Conservation (phyloP, 1,284 basidiomycete genomes). For the Porogramme epimiltina region DNA sequence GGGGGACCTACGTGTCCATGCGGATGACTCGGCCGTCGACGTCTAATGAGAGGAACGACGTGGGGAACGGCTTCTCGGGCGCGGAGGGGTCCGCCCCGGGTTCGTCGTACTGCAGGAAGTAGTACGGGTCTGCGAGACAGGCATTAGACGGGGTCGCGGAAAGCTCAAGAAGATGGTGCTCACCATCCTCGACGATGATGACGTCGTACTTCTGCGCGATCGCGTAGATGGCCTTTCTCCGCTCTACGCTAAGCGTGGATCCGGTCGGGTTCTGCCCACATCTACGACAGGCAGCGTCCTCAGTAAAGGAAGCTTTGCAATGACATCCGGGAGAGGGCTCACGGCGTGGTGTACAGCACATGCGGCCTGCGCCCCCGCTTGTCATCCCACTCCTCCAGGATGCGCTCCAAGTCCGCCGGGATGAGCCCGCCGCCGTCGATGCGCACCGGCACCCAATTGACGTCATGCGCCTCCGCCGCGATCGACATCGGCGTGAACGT, state of each 20-base stretch:
- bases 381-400: constrained; percentile 39
- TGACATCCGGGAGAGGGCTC: constrained; percentile 20
- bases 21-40: constrained; percentile 45
- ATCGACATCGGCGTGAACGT: constrained; percentile 42
- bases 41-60: constrained; percentile 43
- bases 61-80: constrained; percentile 20
- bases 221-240: constrained; percentile 42
- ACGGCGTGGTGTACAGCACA: constrained; percentile 44
- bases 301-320: no score
- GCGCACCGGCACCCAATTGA: constrained; percentile 42
- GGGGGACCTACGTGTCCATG: constrained; percentile 31
- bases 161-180: neutral
- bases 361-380: constrained; percentile 38
- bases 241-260: constrained; percentile 35
- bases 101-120: constrained; percentile 33
- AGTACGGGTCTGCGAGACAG: constrained; percentile 34
- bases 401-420: constrained; percentile 40
- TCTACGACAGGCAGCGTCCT: constrained; percentile 18
- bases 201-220: constrained; percentile 42
- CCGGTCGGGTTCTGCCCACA: constrained; percentile 48
- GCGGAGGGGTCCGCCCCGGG: constrained; percentile 2
- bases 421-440: constrained; percentile 43
- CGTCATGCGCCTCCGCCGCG: constrained; percentile 38
- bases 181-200: constrained; percentile 42
- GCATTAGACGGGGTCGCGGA: neutral